phyloP scores from a whole-genome alignment of 140 eudicot species.

The Bidens hawaiensis region DNA sequence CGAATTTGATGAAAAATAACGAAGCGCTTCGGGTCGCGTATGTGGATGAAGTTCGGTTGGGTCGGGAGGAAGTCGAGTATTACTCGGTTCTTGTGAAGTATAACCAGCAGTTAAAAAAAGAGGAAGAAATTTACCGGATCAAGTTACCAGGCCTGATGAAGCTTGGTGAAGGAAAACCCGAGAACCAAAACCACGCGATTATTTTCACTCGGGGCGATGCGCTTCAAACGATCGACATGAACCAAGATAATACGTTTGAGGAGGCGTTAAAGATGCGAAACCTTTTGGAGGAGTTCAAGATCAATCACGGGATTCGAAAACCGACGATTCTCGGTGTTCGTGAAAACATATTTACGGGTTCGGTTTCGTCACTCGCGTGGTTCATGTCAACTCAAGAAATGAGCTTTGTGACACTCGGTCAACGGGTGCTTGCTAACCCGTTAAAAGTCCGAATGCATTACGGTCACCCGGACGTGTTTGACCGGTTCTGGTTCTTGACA shows the following conservation, averaged over 20 bases:
- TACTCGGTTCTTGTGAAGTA: constrained; percentile 84
- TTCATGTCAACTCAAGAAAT: constrained; percentile 97
- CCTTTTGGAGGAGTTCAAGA: constrained; percentile 76
- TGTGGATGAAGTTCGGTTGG: constrained; percentile 70
- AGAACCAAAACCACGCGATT: constrained; percentile 93
- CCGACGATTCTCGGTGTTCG: constrained; percentile 94
- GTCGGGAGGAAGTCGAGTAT: constrained; percentile 61
- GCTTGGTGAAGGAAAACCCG: constrained; percentile 97
- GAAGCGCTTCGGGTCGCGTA: constrained; percentile 97
- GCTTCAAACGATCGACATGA: constrained; percentile 90
- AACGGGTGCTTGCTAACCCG: constrained; percentile 94
- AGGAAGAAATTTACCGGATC: constrained; percentile 78
- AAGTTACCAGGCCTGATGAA: constrained; percentile 85
- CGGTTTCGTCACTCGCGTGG: constrained; percentile 95
- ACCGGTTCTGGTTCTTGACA: constrained; percentile 84
- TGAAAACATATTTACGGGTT: constrained; percentile 88
- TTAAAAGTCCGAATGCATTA: constrained; percentile 93
- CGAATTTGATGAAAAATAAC: constrained; percentile 65
- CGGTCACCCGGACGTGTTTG: constrained; percentile 95
- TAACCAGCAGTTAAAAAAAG: constrained; percentile 52
- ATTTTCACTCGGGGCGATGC: constrained; percentile 96
- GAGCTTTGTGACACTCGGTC: constrained; percentile 91
- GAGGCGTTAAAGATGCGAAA: constrained; percentile 92
- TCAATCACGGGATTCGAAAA: constrained; percentile 65
- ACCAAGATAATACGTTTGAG: constrained; percentile 83